Percentiles rank a stretch among this genome's conserved stretches.
Evolutionary conservation across 371 early-diverging fungal genomes (phyloP).

Genomic region (Syncephalis plumigaleata): DNA sequence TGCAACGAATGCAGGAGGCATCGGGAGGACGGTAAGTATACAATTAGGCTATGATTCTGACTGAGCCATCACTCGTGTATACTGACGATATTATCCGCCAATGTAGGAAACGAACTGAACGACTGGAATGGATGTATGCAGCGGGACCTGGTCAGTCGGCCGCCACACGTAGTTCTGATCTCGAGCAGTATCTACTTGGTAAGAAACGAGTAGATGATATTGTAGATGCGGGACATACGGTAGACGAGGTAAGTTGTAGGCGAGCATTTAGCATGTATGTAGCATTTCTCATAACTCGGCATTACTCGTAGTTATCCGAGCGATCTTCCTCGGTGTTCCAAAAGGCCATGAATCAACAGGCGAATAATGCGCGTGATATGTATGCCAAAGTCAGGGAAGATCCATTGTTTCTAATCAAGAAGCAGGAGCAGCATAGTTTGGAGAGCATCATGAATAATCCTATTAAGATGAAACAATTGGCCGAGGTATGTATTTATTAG

Average conservation of each 20-base stretch:
- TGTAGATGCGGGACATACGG: constrained; percentile 22
- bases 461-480: constrained; percentile 36
- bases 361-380: constrained; percentile 64
- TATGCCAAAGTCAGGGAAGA: constrained; percentile 82
- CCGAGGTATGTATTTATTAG: constrained; percentile 9
- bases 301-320: constrained; percentile 9
- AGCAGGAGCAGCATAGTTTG: constrained; percentile 64
- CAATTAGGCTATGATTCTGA: background rate
- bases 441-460: constrained; percentile 65
- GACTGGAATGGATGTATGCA: constrained; percentile 94
- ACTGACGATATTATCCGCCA: background rate
- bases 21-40: constrained; percentile 38
- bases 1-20: constrained; percentile 62
- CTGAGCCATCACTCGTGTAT: too few species aligned
- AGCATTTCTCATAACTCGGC: too few species aligned
- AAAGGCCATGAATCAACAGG: constrained; percentile 27
- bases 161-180: constrained; percentile 32
- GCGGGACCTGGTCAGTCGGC: constrained; percentile 31
- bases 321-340: constrained; percentile 7
- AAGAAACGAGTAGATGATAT: constrained; percentile 62
- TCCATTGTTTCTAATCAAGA: constrained; percentile 74
- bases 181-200: constrained; percentile 84
- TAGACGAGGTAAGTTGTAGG: constrained; percentile 16
- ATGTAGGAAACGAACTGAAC: constrained; percentile 41
- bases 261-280: too few species aligned